These are phyloP conservation scores for Eudorina sp. DNA, from an alignment of 139 green algal genomes.

Conservation along the genomic window DNA sequence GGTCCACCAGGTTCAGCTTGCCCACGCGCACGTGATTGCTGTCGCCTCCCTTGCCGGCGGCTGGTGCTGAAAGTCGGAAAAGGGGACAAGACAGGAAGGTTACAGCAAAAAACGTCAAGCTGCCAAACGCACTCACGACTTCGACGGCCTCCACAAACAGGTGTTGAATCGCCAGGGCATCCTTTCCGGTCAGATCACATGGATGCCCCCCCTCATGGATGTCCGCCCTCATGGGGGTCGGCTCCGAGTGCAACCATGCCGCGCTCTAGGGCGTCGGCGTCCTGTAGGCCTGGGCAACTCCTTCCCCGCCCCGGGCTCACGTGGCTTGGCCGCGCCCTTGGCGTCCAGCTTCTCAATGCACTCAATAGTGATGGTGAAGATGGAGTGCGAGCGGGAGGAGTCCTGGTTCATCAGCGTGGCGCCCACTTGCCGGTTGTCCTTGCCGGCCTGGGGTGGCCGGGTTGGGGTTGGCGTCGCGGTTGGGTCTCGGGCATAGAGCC, in stretches of 20 bases:
- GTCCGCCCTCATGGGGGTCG: too few relatives aligned
- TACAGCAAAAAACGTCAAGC: too few relatives aligned
- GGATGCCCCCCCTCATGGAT: too few relatives aligned
- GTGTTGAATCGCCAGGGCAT: too few relatives aligned
- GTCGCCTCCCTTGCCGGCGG: conserved; percentile 41
- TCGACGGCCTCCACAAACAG: too few relatives aligned
- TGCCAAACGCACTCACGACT: too few relatives aligned
- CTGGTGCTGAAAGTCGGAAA: background rate
- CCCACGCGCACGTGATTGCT: conserved; percentile 76
- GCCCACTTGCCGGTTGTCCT: conserved; percentile 82
- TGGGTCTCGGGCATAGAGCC: too few relatives aligned
- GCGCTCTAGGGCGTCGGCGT: too few relatives aligned
- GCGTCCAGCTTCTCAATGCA: conserved; percentile 67
- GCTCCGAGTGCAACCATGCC: too few relatives aligned
- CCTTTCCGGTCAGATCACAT: too few relatives aligned
- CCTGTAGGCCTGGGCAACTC: too few relatives aligned
- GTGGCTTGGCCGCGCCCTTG: background rate
- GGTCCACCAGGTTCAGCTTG: conserved; percentile 97
- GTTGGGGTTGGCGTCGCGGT: too few relatives aligned
- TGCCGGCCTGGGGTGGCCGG: conserved; percentile 73
- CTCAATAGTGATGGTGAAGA: conserved; percentile 92
- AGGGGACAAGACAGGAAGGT: background rate
- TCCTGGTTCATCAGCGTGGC: conserved; percentile 92
- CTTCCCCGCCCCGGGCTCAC: background rate
- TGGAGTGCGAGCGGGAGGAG: conserved; percentile 87